Base-by-base conservation (phyloP, 108 stramenopile genomes). In the Nitzschia putrida region DNA sequence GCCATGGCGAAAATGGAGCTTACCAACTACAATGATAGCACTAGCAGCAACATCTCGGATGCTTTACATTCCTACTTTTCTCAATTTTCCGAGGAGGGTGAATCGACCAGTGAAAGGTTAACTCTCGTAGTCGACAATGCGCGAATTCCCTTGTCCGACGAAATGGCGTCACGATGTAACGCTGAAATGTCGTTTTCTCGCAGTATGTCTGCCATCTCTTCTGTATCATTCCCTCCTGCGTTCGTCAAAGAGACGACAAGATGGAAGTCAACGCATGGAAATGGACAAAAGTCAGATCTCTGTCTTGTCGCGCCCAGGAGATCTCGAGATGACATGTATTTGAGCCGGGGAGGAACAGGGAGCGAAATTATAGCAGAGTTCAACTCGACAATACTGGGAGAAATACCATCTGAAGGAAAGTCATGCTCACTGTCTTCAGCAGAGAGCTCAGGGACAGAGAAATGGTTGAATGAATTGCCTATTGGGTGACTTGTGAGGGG, bases 41-140 rank as follows among this genome's bases (percentile, higher is more conserved):
- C 58, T 16, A 60, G 39, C 26, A 14, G 14, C 42, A 44, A 18
- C 61, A 47, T 64, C 38, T 16, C 22, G 2, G 8, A 45, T 24
- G n/a, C 61, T 20, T 44, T 64, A 18, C 61, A 47, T 9, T 47
- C 22, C 0, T 66, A 66, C 16, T 53, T 66, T n/a, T 22, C 37
- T 37, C 0, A 3, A 51, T 9, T 66, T 2, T 24, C 51, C 4
- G 14, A 11, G 23, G 65, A 66, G 45, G 10, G 10, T 10, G 37
- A 66, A n/a, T 12, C 40, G 2, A 52, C 34, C 3, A 53, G 50
- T 53, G 52, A 53, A 7, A 47, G 25, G 26, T 12, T 61, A 8
- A 39, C 25, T 8, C 39, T 71, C 8, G 50, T 57, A 8, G 47
- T 61, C 9, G 69, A 71, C 59, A 71, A 71, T 53, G 69, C 69